These are phyloP conservation scores for Tricladium varicosporioides DNA, from an alignment of 2,329 filamentous ascomycete species.

Conservation along the genomic window DNA sequence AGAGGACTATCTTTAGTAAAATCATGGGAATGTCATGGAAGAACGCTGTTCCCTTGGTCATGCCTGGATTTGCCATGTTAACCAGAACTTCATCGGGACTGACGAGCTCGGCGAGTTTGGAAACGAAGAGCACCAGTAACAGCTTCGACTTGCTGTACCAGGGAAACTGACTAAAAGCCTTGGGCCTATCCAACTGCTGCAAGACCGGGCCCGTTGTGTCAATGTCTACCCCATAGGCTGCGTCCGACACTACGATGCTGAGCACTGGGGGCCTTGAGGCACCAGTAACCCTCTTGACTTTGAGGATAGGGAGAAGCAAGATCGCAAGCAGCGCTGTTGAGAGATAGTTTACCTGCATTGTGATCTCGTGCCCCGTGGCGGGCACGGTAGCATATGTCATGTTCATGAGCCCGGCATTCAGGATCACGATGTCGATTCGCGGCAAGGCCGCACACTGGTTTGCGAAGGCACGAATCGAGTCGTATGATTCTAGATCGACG, in stretches of 20 bases:
- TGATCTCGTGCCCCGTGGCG: constrained; percentile 39
- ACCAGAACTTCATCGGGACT: constrained; percentile 35
- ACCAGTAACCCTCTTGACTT: no score
- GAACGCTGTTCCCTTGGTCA: constrained; percentile 42
- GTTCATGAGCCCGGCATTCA: constrained; percentile 42
- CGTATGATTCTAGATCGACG: constrained; percentile 48
- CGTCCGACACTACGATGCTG: constrained; percentile 20
- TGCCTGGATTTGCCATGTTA: constrained; percentile 38
- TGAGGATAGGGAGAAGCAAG: constrained; percentile 32
- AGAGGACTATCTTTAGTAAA: background rate
- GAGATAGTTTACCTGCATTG: constrained; percentile 38
- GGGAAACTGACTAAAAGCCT: constrained; percentile 16
- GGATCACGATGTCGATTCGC: constrained; percentile 43
- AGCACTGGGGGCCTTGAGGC: no score
- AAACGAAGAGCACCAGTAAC: constrained; percentile 36
- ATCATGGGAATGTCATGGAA: no score
- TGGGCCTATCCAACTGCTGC: background rate
- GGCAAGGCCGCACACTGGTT: constrained; percentile 34
- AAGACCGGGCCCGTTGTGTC: background rate
- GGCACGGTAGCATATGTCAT: constrained; percentile 14
- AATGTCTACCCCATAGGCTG: constrained; percentile 22
- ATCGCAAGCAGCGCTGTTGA: constrained; percentile 27
- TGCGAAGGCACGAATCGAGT: constrained; percentile 44
- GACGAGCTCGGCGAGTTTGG: constrained; percentile 40
- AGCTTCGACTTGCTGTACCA: constrained; percentile 36